A percentile compares a stretch with the other conserved stretches of the same genome.
Conservation (phyloP, 2,329 filamentous ascomycete species). For the Xenoacremonium recifei region DNA sequence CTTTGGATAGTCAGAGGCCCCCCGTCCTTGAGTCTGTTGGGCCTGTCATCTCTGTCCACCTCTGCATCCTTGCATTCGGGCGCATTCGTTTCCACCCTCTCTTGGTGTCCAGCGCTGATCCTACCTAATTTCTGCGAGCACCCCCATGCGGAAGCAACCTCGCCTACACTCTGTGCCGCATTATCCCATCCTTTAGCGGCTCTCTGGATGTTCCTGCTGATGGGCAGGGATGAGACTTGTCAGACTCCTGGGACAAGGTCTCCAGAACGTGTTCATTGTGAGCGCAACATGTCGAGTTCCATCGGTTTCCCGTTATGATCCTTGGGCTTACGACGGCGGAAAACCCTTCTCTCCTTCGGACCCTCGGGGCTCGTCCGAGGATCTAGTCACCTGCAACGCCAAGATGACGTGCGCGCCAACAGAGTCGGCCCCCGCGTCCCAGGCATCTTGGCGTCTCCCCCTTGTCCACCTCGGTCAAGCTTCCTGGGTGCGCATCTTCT, state of each 20-base stretch:
- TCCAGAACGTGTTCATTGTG: too few relatives aligned
- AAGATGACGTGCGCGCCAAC: constrained; percentile 14
- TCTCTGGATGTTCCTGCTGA: too few relatives aligned
- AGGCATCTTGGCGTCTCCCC: constrained; percentile 1
- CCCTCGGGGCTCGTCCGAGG: constrained; percentile 23
- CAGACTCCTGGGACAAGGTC: not conserved
- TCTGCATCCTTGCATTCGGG: too few relatives aligned
- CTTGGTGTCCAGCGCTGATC: not conserved
- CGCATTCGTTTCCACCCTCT: not conserved
- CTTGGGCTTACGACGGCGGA: constrained; percentile 10
- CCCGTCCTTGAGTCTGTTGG: not conserved
- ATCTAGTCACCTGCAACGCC: constrained; percentile 15
- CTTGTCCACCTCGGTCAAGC: not conserved
- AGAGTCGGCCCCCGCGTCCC: constrained; percentile 4
- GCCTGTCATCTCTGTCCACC: not conserved
- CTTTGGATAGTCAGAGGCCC: constrained; percentile 6
- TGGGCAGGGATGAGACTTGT: not conserved
- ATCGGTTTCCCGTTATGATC: constrained; percentile 4
- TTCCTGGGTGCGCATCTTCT: not conserved
- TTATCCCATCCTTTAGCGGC: too few relatives aligned
- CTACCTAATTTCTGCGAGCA: too few relatives aligned
- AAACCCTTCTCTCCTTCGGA: constrained; percentile 18
- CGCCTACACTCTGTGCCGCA: too few relatives aligned
- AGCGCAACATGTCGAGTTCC: not conserved
- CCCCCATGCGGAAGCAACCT: too few relatives aligned